phyloP scores from a whole-genome alignment of 495 filamentous ascomycete species.

The Xylaria bambusicola region DNA sequence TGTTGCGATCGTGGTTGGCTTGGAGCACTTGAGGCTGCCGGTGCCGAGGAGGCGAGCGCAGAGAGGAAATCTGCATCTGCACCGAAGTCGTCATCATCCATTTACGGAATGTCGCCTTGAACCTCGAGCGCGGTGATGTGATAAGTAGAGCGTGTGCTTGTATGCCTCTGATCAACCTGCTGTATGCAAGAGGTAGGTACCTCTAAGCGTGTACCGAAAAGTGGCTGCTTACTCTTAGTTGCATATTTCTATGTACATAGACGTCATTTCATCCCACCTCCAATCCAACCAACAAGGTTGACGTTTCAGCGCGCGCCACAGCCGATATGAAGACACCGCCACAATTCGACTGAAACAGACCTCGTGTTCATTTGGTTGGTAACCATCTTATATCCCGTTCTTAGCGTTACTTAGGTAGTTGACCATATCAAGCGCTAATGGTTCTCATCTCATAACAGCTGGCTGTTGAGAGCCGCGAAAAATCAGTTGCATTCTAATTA shows the following conservation, averaged over 20 bases:
- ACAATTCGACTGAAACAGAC: conserved; percentile 12
- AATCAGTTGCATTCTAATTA: neutral
- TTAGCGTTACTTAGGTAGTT: neutral
- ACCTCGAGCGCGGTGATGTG: too few species aligned
- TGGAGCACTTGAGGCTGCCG: conserved; percentile 17
- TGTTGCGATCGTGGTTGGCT: conserved; percentile 22
- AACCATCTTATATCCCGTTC: conserved; percentile 7
- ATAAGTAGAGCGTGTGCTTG: too few species aligned
- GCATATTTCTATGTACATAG: neutral
- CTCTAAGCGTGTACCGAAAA: too few species aligned
- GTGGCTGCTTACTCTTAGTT: too few species aligned
- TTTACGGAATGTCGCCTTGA: conserved; percentile 13
- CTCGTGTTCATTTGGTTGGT: conserved; percentile 13
- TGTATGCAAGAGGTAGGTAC: too few species aligned
- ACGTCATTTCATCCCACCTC: too few species aligned
- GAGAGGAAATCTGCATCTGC: conserved; percentile 60
- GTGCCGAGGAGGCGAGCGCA: conserved; percentile 51
- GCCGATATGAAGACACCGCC: conserved; percentile 9
- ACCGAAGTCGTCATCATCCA: conserved; percentile 62
- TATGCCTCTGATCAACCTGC: too few species aligned
- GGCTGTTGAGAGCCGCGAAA: conserved; percentile 29
- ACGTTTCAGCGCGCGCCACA: neutral
- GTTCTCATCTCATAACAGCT: conserved; percentile 24
- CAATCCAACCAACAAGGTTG: neutral
- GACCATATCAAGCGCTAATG: neutral